Base-by-base conservation (phyloP, 2,329 filamentous ascomycete genomes). In the Penicillium concentricum region DNA sequence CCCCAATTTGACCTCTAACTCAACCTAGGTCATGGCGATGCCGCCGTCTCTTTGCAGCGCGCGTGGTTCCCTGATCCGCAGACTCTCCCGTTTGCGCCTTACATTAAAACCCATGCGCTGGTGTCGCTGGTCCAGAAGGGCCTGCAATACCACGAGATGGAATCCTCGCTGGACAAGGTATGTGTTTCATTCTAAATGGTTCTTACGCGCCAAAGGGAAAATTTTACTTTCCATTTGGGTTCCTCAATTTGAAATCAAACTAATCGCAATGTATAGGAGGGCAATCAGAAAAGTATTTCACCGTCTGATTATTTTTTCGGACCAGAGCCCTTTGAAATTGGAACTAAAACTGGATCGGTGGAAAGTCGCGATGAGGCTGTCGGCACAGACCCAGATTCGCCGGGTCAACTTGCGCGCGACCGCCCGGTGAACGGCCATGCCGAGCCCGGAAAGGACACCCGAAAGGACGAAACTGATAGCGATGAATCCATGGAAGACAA, bases 31-130 rank as follows among this genome's bases (percentile, higher is more conserved):
- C 83, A 82, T 73, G 81, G 82, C 53, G 82, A 83, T 65, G 83
- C 84, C 49, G 83, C 83, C 45, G 78, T 84, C 60, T 82, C 81
- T 72, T 78, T 87, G 60, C 82, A 84, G 70, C 80, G 81, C 64
- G 83, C 84, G 71, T 87, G 85, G 85, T 79, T 83, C 67, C 79
- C 81, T 67, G 81, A 87, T 68, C 84, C 84, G 52, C 83, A 87
- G 65, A 76, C 74, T 64, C 78, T 87, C 45, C 82, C 84, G 20
- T 87, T 87, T 73, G 84, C 84, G 56, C 79, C 77, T 45, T 78
- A 81, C 64, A 82, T 87, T 66, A 80, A 79, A 65, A 79, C 81
- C 35, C 82, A 85, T 68, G 82, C 84, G 37, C 76, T 88, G 57
- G 78, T 88, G 44, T 79, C 81, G 43, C 76, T 88, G 51, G 82